Conservation (phyloP, 352 stramenopile species). For the Phytophthora multivora region DNA sequence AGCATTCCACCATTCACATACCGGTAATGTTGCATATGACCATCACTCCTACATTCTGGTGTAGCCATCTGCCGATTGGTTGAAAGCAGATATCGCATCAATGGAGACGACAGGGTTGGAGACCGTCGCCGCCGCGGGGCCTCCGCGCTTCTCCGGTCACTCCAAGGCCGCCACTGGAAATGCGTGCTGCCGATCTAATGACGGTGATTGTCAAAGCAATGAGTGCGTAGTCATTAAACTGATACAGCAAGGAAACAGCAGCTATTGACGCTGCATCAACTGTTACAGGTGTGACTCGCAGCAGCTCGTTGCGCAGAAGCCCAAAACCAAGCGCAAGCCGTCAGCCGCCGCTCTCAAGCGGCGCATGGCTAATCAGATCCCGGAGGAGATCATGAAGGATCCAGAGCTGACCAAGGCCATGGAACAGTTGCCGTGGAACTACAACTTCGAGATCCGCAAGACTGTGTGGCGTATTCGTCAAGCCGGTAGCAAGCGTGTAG, state of each 20-base stretch:
- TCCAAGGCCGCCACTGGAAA: conserved; percentile 9
- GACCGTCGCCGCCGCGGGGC: conserved; percentile 16
- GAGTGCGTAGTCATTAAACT: conserved; percentile 12
- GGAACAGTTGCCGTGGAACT: conserved; percentile 96
- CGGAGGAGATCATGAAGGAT: conserved; percentile 91
- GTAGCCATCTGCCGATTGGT: conserved; percentile 20
- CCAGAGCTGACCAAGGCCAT: conserved; percentile 91
- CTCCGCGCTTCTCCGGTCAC: conserved; percentile 69
- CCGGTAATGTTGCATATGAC: not conserved
- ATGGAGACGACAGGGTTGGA: conserved; percentile 10
- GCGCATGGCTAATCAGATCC: conserved; percentile 89
- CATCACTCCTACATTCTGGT: conserved; percentile 3
- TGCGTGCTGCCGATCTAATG: conserved; percentile 18
- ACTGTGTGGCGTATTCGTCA: conserved; percentile 96
- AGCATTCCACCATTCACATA: too few species aligned
- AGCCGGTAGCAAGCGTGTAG: conserved; percentile 89
- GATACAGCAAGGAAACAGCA: not conserved
- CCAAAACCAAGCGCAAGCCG: conserved; percentile 64
- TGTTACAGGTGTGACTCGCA: conserved; percentile 16
- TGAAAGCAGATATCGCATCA: conserved; percentile 1
- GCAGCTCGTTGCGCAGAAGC: conserved; percentile 43
- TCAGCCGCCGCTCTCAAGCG: conserved; percentile 62
- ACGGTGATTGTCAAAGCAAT: conserved; percentile 16
- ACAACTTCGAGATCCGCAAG: conserved; percentile 99
- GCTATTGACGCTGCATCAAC: not conserved